These are phyloP conservation scores for Cryptococcus jaspeensis DNA, from an alignment of 1,284 basidiomycete genomes.

Conservation along the genomic window DNA sequence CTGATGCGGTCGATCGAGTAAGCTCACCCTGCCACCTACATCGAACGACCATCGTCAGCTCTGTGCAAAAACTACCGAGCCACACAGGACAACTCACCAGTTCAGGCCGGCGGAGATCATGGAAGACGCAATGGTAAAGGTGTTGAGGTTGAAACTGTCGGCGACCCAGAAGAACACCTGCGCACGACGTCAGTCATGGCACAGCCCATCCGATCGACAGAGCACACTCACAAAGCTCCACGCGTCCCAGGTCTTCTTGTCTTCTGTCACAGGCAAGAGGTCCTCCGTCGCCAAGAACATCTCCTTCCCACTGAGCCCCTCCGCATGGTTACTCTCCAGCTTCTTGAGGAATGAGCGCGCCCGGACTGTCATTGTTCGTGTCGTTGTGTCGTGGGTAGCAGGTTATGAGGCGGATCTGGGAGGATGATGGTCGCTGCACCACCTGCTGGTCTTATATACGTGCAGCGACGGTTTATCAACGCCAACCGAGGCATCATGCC, in stretches of 20 bases:
- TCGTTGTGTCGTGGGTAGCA: not conserved
- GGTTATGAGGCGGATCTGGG: too few species aligned
- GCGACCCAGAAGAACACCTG: conserved; percentile 65
- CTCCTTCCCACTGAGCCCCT: conserved; percentile 56
- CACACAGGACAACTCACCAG: conserved; percentile 52
- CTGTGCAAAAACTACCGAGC: too few species aligned
- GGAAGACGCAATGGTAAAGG: conserved; percentile 59
- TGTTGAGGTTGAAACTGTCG: conserved; percentile 77
- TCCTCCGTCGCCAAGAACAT: conserved; percentile 59
- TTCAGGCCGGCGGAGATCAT: conserved; percentile 72
- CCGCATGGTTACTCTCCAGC: conserved; percentile 59
- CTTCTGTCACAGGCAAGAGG: conserved; percentile 33
- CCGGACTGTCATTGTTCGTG: not conserved
- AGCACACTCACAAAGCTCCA: conserved; percentile 31
- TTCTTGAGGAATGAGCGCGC: conserved; percentile 27
- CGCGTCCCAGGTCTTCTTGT: conserved; percentile 44
- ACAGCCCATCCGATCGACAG: not conserved
- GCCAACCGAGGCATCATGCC: too few species aligned
- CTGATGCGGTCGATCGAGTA: not conserved
- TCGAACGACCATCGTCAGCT: too few species aligned
- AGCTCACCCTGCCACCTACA: not conserved
- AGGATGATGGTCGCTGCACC: too few species aligned
- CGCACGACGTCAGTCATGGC: not conserved
- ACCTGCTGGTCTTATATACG: too few species aligned
- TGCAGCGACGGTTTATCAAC: too few species aligned